A percentile compares a stretch with the other conserved stretches of the same genome.
phyloP scores from a whole-genome alignment of 2,329 filamentous ascomycete genomes.

The Tolypocladium endophyticum region DNA sequence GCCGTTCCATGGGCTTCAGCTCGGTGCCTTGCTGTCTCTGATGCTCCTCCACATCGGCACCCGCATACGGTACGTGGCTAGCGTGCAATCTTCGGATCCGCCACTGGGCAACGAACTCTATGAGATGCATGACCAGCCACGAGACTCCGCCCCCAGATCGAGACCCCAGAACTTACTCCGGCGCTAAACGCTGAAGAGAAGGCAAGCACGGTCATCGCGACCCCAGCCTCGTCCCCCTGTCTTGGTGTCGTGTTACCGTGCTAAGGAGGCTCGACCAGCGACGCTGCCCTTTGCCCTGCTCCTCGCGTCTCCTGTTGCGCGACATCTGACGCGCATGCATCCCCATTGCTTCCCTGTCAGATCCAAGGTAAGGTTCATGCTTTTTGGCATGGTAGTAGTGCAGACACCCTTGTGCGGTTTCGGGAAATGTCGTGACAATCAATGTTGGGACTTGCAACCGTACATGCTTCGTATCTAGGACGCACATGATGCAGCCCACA shows the following conservation, averaged over 20 bases:
- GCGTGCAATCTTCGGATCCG: background rate
- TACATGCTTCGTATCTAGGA: background rate
- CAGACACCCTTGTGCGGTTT: background rate
- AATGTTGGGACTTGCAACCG: background rate
- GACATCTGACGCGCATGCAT: background rate
- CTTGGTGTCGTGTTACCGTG: background rate
- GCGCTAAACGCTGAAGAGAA: background rate
- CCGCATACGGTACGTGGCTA: background rate
- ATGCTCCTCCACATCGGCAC: background rate
- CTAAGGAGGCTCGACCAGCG: background rate
- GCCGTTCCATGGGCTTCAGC: background rate
- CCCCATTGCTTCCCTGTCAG: background rate
- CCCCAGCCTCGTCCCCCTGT: no score
- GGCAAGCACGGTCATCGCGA: background rate
- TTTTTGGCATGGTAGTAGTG: background rate
- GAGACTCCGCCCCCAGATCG: background rate
- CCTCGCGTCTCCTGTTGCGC: background rate
- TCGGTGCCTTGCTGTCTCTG: background rate
- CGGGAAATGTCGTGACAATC: background rate
- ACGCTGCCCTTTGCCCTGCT: background rate
- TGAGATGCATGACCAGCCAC: background rate
- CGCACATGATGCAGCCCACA: background rate
- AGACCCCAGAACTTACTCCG: background rate
- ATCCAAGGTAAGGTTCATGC: background rate
- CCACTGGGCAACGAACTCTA: background rate